Conservation (phyloP, 2,329 filamentous ascomycete species). For the Curvularia sp. region DNA sequence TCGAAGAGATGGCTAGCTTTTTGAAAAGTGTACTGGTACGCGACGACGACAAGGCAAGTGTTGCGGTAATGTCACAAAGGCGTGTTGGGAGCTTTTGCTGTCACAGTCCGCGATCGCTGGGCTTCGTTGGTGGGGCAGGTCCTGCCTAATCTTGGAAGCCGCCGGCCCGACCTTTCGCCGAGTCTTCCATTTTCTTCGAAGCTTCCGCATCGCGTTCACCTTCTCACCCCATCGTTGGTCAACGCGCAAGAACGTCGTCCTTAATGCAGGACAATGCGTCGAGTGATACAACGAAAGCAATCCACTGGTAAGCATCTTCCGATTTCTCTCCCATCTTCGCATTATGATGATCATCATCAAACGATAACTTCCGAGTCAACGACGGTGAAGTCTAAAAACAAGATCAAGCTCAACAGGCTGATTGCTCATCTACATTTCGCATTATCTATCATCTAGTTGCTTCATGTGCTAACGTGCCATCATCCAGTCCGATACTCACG, state of each 20-base stretch:
- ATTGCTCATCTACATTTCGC: constrained; percentile 35
- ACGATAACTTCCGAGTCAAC: constrained; percentile 48
- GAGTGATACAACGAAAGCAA: neutral
- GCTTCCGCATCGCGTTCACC: constrained; percentile 3
- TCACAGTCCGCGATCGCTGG: constrained; percentile 30
- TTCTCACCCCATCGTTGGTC: constrained; percentile 12
- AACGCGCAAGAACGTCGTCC: neutral
- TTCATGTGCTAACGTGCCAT: constrained; percentile 23
- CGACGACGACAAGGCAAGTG: constrained; percentile 12
- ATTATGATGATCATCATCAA: constrained; percentile 44
- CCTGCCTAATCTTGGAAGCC: constrained; percentile 15
- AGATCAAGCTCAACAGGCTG: constrained; percentile 65
- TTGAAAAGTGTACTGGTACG: constrained; percentile 13
- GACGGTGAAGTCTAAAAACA: constrained; percentile 49
- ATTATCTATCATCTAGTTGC: constrained; percentile 5
- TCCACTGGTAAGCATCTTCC: constrained; percentile 29
- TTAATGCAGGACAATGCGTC: constrained; percentile 8
- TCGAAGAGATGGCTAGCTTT: neutral
- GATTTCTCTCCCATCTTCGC: constrained; percentile 1
- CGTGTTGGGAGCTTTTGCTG: constrained; percentile 33
- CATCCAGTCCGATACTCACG: constrained; percentile 5
- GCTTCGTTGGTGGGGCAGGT: constrained; percentile 40
- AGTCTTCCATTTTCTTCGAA: constrained; percentile 24
- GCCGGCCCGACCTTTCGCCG: constrained; percentile 29
- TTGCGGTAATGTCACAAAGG: constrained; percentile 20